Base-by-base conservation (phyloP, 495 filamentous ascomycete genomes). In the Immersiella caudata region DNA sequence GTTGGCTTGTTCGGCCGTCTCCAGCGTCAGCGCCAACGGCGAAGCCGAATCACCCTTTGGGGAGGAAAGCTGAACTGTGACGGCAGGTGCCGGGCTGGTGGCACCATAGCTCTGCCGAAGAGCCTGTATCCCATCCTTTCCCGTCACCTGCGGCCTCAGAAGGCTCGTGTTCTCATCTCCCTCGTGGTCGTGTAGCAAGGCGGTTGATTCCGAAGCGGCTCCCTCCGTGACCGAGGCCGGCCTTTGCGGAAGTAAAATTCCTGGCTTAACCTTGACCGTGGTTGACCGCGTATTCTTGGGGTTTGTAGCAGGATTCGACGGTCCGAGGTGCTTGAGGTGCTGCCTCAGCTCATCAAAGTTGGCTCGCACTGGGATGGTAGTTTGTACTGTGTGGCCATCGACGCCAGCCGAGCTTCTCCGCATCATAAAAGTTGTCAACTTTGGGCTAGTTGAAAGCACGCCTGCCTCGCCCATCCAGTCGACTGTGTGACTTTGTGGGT, bases 241-340 rank as follows among this genome's bases (percentile, higher is more conserved):
- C n/a, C 70, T 74, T 49, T 68, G 71, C 24, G 74, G 75, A 18
- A 66, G 33, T 18, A 49, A 40, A 21, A 62, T 27, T 20, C 86
- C 87, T 7, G 87, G 87, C 78, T 97, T 97, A 78, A 97, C 94
- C 78, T 97, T 97, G 60, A 99, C 93, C 14, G 88, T 89, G 35
- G 89, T 89, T 66, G 93, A 94, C n/a, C 89, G 89, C 1, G 95
- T 97, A 62, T 86, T 81, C 68, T 90, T 89, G 3, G 95, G 95
- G 40, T 91, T 87, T 61, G 87, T 91, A 2, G 95, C 96, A 18
- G 91, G 85, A 71, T 99, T 99, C 1, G 93, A 96, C 0, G 95
- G 95, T 0, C 96, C 95, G 1, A 99, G 87, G 71, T 95, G 91
- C 71, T 92, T 95, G 12, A 97, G 81, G 67, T 97, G 94, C 69